phyloP scores from a whole-genome alignment of 441 rosid species.

The Pelargonium myrrhifolium region DNA sequence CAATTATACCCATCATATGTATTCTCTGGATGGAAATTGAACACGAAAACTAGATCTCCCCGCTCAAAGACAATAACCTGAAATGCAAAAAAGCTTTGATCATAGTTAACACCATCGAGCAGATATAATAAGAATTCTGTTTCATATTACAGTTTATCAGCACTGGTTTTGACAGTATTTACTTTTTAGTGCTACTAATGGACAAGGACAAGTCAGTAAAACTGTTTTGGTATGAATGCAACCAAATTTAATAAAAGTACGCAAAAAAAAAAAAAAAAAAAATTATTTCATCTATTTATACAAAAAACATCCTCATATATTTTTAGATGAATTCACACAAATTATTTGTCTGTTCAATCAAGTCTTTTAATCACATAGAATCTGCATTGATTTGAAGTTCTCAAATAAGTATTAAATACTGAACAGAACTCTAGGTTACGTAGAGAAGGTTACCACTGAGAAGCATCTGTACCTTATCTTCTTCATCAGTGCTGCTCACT shows the following conservation, averaged over 20 bases:
- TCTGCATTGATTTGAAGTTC: not conserved
- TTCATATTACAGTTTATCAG: not conserved
- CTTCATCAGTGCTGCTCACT: conserved; percentile 60
- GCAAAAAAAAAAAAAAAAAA: not conserved
- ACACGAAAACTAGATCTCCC: conserved; percentile 67
- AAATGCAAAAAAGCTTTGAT: conserved; percentile 11
- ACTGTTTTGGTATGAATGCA: not conserved
- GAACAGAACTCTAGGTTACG: not conserved
- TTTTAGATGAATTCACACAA: not conserved
- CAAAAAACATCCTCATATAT: not conserved
- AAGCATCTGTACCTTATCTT: conserved; percentile 49
- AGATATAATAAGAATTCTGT: not conserved
- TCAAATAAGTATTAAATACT: not conserved
- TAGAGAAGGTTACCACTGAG: not conserved
- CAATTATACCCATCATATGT: conserved; percentile 59
- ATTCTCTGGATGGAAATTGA: conserved; percentile 73
- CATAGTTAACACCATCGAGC: not conserved
- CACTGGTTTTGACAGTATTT: not conserved
- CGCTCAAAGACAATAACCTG: conserved; percentile 83
- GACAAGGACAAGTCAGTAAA: not conserved
- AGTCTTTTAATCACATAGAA: not conserved
- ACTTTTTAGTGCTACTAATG: not conserved
- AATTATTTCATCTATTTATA: not conserved
- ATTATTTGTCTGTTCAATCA: not conserved
- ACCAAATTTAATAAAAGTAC: not conserved